Conservation (phyloP, 306 rosid species). For the Vigna mungo region DNA sequence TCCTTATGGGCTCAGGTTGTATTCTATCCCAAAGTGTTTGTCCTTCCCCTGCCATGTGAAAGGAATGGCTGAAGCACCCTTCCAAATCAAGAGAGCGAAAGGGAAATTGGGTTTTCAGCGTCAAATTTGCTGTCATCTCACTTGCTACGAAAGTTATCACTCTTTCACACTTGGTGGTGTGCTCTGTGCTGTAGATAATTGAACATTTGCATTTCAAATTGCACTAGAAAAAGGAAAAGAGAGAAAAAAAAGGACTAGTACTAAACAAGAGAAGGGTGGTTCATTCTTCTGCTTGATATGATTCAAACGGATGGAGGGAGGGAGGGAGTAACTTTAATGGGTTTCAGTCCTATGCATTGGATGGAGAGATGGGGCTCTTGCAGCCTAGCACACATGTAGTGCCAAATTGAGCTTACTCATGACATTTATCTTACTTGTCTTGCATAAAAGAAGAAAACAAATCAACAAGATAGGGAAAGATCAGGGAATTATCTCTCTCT, state of each 20-base stretch:
- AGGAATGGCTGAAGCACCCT: constrained; percentile 46
- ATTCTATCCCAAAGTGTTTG: constrained; percentile 50
- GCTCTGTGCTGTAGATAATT: not conserved
- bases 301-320: constrained; percentile 1
- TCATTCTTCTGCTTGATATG: constrained; percentile 4
- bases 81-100: constrained; percentile 44
- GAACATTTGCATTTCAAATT: not conserved
- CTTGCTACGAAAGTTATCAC: constrained; percentile 19
- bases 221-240: not conserved
- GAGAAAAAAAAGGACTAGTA: not conserved
- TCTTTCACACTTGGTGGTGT: not conserved
- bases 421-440: constrained; percentile 48
- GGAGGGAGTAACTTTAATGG: not conserved
- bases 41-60: constrained; percentile 43
- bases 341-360: constrained; percentile 26
- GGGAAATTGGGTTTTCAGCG: constrained; percentile 28
- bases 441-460: constrained; percentile 59
- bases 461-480: constrained; percentile 45
- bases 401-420: constrained; percentile 48
- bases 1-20: constrained; percentile 56
- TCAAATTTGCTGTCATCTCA: constrained; percentile 46
- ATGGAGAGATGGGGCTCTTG: constrained; percentile 18
- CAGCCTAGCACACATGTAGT: constrained; percentile 39
- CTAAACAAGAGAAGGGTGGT: constrained; percentile 7
- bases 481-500: too few species aligned